Evolutionary conservation across 2,329 filamentous ascomycete genomes (phyloP).

Genomic region (Ilyonectria robusta): DNA sequence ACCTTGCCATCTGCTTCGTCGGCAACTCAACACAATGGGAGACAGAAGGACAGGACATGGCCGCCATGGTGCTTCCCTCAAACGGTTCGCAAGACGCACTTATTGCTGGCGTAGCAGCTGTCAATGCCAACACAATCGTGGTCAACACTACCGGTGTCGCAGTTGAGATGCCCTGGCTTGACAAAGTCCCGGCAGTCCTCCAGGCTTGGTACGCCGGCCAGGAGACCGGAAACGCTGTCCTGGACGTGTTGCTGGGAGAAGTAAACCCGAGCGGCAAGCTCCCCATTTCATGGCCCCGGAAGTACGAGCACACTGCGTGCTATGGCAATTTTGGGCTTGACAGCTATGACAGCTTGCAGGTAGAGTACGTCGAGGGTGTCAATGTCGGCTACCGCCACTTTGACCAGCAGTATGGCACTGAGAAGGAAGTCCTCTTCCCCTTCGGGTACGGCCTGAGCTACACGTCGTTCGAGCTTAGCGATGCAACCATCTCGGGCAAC

Average conservation of each 20-base stretch:
- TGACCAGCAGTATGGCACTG: constrained; percentile 3
- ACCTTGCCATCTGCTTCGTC: constrained; percentile 66
- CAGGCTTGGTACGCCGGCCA: constrained; percentile 78
- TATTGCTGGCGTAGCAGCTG: constrained; percentile 66
- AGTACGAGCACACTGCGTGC: constrained; percentile 18
- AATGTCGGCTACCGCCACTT: constrained; percentile 23
- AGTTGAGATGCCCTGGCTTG: constrained; percentile 68
- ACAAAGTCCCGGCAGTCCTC: constrained; percentile 69
- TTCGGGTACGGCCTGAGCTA: constrained; percentile 26
- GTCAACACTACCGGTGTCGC: constrained; percentile 75
- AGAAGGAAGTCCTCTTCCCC: constrained; percentile 17
- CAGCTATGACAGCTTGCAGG: neutral
- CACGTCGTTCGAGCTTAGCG: constrained; percentile 8
- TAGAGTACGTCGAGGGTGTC: constrained; percentile 26
- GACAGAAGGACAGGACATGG: constrained; percentile 74
- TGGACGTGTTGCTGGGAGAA: constrained; percentile 65
- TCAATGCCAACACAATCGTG: constrained; percentile 70
- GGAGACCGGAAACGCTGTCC: constrained; percentile 76
- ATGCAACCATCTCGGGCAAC: neutral
- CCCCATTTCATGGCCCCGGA: constrained; percentile 25
- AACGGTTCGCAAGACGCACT: constrained; percentile 70
- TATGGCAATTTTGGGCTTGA: constrained; percentile 23
- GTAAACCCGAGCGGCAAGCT: constrained; percentile 27
- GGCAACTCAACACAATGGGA: constrained; percentile 66
- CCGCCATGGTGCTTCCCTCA: constrained; percentile 76